Conservation (phyloP, 2,329 filamentous ascomycete species). For the Ophiobolus disseminans region DNA sequence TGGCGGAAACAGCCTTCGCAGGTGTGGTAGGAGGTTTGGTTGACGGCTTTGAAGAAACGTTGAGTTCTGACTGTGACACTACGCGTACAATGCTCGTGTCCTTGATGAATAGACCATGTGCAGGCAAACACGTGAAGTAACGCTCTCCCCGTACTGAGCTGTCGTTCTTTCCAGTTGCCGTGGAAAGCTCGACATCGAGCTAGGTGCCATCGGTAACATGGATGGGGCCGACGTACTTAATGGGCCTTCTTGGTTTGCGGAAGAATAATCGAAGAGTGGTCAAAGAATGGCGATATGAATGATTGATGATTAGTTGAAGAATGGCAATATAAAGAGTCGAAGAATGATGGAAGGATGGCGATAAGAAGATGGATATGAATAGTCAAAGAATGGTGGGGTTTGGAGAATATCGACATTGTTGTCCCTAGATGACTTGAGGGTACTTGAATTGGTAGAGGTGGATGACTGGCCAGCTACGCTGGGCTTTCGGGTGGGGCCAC, state of each 20-base stretch:
- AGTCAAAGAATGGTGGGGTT: neutral
- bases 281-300: too few relatives aligned
- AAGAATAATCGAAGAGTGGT: neutral
- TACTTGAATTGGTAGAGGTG: too few relatives aligned
- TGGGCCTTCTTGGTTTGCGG: neutral
- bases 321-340: neutral
- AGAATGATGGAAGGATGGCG: neutral
- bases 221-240: too few relatives aligned
- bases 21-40: too few relatives aligned
- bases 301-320: neutral
- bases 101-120: neutral
- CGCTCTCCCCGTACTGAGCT: slow-evolving; percentile 83
- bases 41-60: too few relatives aligned
- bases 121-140: slow-evolving; percentile 46
- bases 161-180: slow-evolving; percentile 87
- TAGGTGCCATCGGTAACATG: slow-evolving; percentile 73
- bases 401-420: too few relatives aligned
- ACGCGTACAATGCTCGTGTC: too few relatives aligned
- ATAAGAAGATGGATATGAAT: neutral
- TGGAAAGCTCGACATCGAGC: slow-evolving; percentile 87
- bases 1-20: too few relatives aligned
- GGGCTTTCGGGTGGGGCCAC: too few relatives aligned
- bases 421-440: too few relatives aligned
- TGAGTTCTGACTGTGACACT: too few relatives aligned
- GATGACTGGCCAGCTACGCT: too few relatives aligned